phyloP scores from a whole-genome alignment of 2,329 filamentous ascomycete genomes.

The Aspergillus ochraceoroseus region DNA sequence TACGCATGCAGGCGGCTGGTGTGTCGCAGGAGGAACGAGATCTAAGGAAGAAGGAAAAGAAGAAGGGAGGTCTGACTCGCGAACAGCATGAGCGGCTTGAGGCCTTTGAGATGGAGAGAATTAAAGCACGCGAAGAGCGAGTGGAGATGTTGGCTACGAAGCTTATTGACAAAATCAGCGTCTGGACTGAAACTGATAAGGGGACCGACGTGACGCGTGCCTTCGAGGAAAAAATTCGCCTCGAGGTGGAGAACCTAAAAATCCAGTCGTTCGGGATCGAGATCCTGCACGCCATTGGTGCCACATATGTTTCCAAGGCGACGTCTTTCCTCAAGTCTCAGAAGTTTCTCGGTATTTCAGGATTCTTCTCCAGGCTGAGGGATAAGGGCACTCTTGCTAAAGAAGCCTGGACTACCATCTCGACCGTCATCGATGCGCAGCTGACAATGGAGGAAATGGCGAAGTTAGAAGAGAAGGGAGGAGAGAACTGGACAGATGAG shows the following conservation, averaged over 20 bases:
- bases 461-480: constrained; percentile 86
- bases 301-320: constrained; percentile 83
- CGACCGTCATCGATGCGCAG: constrained; percentile 91
- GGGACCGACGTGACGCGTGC: constrained; percentile 74
- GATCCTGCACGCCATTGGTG: constrained; percentile 89
- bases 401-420: constrained; percentile 98
- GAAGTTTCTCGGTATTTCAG: constrained; percentile 92
- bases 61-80: constrained; percentile 78
- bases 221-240: constrained; percentile 87
- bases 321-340: constrained; percentile 86
- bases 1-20: constrained; percentile 58
- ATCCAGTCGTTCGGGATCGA: constrained; percentile 98
- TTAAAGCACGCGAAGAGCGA: constrained; percentile 78
- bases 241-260: constrained; percentile 96
- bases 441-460: constrained; percentile 99
- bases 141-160: constrained; percentile 80
- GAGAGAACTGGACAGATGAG: constrained; percentile 98
- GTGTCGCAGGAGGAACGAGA: constrained; percentile 70
- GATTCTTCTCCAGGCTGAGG: constrained; percentile 89
- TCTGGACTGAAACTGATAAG: constrained; percentile 98
- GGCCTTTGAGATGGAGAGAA: constrained; percentile 81
- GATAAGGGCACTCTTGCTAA: constrained; percentile 96
- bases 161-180: constrained; percentile 78
- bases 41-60: constrained; percentile 76
- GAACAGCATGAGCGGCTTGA: constrained; percentile 90